Percentiles rank a stretch among this genome's conserved stretches.
phyloP scores from a whole-genome alignment of 768 basidiomycete species.

The Wakefieldia striispora region DNA sequence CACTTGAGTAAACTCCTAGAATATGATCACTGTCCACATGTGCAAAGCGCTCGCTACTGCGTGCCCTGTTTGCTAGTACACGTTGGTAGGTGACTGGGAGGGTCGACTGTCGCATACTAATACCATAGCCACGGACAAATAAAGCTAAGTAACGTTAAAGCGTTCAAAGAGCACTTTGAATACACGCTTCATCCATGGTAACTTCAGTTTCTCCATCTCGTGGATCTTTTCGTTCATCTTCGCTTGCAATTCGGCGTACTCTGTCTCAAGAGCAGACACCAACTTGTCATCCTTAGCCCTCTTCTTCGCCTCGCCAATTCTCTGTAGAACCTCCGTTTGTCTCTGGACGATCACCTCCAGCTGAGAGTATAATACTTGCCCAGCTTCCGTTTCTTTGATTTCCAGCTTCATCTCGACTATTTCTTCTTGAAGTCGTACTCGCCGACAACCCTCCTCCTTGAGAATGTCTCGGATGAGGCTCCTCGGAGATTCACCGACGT shows the following conservation, averaged over 20 bases:
- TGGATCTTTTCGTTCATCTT: slow-evolving; percentile 7
- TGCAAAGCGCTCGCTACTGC: too few relatives aligned
- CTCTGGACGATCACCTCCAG: slow-evolving; percentile 9
- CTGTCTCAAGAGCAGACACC: slow-evolving; percentile 4
- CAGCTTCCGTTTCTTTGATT: slow-evolving; percentile 7
- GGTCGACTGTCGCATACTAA: too few relatives aligned
- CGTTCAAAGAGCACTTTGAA: too few relatives aligned
- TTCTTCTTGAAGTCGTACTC: slow-evolving; percentile 11
- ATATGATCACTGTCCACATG: too few relatives aligned
- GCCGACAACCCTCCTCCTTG: not conserved
- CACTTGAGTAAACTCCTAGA: too few relatives aligned
- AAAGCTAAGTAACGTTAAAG: too few relatives aligned
- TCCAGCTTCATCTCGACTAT: slow-evolving; percentile 5
- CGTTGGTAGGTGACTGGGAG: too few relatives aligned
- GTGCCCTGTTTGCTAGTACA: too few relatives aligned
- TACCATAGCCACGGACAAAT: too few relatives aligned
- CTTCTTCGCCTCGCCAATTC: slow-evolving; percentile 7
- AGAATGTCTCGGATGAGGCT: slow-evolving; percentile 8
- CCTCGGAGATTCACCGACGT: slow-evolving; percentile 5
- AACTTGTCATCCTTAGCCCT: not conserved
- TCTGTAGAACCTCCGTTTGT: slow-evolving; percentile 3
- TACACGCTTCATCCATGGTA: slow-evolving; percentile 4
- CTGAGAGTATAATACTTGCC: slow-evolving; percentile 4
- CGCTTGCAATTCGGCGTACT: slow-evolving; percentile 1
- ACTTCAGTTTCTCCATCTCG: slow-evolving; percentile 12